Evolutionary conservation across 179 eudicot genomes (phyloP).

Genomic region (Actinidia polygama): DNA sequence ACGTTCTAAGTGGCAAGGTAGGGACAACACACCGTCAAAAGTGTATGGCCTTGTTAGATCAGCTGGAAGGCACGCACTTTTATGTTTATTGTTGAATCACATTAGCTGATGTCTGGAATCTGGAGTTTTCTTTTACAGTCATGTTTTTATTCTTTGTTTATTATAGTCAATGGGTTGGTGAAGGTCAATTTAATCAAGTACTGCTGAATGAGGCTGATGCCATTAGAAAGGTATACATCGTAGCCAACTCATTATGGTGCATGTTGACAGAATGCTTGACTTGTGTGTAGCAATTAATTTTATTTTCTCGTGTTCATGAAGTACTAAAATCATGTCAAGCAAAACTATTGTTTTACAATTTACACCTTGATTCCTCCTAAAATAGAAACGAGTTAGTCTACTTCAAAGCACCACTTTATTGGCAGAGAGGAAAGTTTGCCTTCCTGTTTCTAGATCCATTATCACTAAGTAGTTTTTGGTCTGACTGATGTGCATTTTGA

Average conservation of each 20-base stretch:
- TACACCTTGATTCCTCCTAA: not conserved
- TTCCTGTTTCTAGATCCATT: too few species aligned
- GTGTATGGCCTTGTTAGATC: not conserved
- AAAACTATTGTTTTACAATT: too few species aligned
- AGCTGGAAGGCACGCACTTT: not conserved
- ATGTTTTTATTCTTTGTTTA: not conserved
- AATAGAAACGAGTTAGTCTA: not conserved
- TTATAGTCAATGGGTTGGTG: not conserved
- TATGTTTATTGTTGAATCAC: not conserved
- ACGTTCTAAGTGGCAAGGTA: not conserved
- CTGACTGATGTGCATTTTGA: too few species aligned
- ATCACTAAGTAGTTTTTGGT: too few species aligned
- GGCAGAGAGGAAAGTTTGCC: too few species aligned
- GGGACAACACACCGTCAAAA: not conserved
- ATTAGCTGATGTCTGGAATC: not conserved
- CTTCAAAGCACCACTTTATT: too few species aligned
- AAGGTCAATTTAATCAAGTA: slow-evolving; percentile 82
- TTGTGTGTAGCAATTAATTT: too few species aligned
- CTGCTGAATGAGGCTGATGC: slow-evolving; percentile 74
- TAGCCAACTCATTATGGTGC: too few species aligned
- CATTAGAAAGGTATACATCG: slow-evolving; percentile 60
- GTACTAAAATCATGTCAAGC: too few species aligned
- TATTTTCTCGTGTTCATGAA: too few species aligned
- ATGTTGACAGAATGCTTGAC: too few species aligned
- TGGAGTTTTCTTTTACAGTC: not conserved